A percentile compares a stretch with the other conserved stretches of the same genome.
These are phyloP conservation scores for Dioszegia crocea DNA, from an alignment of 768 basidiomycete species.

Conservation along the genomic window DNA sequence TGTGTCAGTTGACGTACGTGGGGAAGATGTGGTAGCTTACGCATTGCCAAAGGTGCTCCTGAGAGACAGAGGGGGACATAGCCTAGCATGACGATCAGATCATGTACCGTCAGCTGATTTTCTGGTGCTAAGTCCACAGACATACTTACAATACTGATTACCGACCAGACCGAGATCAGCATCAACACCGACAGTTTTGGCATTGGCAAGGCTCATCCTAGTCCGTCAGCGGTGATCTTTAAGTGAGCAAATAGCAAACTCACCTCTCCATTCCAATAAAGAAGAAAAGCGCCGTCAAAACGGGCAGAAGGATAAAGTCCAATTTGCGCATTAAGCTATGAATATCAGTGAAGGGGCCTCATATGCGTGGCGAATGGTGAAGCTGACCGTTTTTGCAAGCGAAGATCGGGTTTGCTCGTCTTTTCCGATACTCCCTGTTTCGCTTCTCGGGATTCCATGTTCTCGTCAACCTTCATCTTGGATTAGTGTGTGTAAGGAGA, in stretches of 20 bases:
- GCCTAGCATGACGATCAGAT: conserved; percentile 52
- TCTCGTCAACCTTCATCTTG: no score
- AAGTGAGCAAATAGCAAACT: conserved; percentile 23
- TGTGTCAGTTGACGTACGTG: neutral
- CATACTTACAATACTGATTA: conserved; percentile 57
- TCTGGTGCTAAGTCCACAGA: conserved; percentile 50
- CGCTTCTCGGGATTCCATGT: no score
- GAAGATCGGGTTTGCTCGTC: no score
- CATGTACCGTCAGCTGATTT: conserved; percentile 53
- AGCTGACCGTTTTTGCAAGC: neutral
- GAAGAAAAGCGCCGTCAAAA: conserved; percentile 59
- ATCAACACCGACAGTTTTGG: conserved; percentile 58
- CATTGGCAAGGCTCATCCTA: conserved; percentile 58
- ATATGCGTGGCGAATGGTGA: no score
- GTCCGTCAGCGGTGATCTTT: conserved; percentile 46
- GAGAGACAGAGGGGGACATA: conserved; percentile 48
- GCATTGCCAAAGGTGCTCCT: conserved; percentile 56
- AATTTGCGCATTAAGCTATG: conserved; percentile 49
- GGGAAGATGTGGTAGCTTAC: conserved; percentile 3
- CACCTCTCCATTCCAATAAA: conserved; percentile 55
- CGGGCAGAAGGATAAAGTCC: conserved; percentile 54
- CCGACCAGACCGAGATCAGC: conserved; percentile 52
- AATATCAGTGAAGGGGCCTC: neutral
- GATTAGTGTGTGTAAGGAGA: no score
- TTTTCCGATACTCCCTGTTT: no score